Evolutionary conservation across 805 yeast species (phyloP).

Genomic region (Hanseniaspora singularis): DNA sequence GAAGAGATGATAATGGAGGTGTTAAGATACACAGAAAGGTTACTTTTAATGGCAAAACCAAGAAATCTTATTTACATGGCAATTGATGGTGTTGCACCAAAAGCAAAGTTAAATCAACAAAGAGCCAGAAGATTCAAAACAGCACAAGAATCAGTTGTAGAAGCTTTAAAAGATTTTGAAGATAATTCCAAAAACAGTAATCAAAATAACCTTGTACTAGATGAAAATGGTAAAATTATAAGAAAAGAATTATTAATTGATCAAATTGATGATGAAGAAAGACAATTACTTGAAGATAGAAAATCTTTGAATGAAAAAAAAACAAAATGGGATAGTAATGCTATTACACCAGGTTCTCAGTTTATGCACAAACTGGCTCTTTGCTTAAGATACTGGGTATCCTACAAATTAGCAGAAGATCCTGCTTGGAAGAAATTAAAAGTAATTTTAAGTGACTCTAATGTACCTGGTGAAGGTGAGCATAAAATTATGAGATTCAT

Average conservation of each 20-base stretch:
- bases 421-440: constrained; percentile 89
- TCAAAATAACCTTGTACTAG: constrained; percentile 59
- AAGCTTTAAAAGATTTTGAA: constrained; percentile 20
- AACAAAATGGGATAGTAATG: constrained; percentile 87
- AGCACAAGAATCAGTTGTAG: constrained; percentile 79
- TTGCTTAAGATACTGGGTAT: constrained; percentile 81
- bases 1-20: constrained; percentile 94
- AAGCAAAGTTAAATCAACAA: constrained; percentile 97
- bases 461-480: constrained; percentile 99
- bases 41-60: constrained; percentile 87
- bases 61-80: constrained; percentile 87
- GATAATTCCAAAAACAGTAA: constrained; percentile 37
- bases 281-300: constrained; percentile 51
- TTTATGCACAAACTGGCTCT: constrained; percentile 85
- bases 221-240: constrained; percentile 30
- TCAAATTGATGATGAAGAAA: constrained; percentile 38
- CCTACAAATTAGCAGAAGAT: constrained; percentile 73
- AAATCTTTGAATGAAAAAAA: constrained; percentile 34
- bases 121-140: constrained; percentile 85
- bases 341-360: constrained; percentile 97
- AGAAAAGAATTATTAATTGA: neutral
- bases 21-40: constrained; percentile 84
- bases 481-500: constrained; percentile 96
- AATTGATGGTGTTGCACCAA: constrained; percentile 97
- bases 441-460: constrained; percentile 85